Evolutionary conservation across 2,329 filamentous ascomycete species (phyloP).

Genomic region (Monosporascus sp.): DNA sequence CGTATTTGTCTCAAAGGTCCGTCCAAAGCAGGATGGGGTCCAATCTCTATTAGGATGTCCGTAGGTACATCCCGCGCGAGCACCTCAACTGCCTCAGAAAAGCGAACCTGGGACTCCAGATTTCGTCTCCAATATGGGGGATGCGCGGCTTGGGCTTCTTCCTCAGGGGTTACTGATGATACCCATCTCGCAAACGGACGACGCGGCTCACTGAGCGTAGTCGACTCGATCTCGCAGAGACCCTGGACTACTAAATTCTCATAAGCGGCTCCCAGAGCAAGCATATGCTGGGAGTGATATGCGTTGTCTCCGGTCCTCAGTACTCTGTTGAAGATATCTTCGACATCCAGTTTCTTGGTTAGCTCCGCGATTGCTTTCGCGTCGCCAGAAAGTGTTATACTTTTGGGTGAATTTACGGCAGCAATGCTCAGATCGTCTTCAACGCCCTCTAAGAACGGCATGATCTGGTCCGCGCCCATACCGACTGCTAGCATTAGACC

Average conservation of each 20-base stretch:
- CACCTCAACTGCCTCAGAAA: neutral
- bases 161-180: neutral
- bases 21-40: conserved; percentile 2
- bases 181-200: neutral
- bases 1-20: conserved; percentile 4
- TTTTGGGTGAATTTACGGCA: conserved; percentile 5
- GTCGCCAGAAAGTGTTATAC: conserved; percentile 5
- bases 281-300: conserved; percentile 11
- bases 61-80: neutral
- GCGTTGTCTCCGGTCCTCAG: conserved; percentile 6
- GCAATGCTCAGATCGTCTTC: conserved; percentile 1
- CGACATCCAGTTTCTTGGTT: neutral
- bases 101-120: conserved; percentile 1
- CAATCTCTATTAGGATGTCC: conserved; percentile 3
- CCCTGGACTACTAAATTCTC: too few species aligned
- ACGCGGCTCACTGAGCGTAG: neutral
- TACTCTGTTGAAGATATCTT: conserved; percentile 1
- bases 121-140: conserved; percentile 1
- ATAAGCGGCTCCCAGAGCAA: neutral
- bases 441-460: neutral
- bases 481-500: conserved; percentile 7
- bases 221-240: neutral
- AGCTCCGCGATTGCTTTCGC: neutral
- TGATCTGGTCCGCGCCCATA: neutral
- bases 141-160: neutral